A percentile compares a stretch with the other conserved stretches of the same genome.
These are phyloP conservation scores for Monilinia fructicola DNA, from an alignment of 2,329 filamentous ascomycete genomes.

Conservation along the genomic window DNA sequence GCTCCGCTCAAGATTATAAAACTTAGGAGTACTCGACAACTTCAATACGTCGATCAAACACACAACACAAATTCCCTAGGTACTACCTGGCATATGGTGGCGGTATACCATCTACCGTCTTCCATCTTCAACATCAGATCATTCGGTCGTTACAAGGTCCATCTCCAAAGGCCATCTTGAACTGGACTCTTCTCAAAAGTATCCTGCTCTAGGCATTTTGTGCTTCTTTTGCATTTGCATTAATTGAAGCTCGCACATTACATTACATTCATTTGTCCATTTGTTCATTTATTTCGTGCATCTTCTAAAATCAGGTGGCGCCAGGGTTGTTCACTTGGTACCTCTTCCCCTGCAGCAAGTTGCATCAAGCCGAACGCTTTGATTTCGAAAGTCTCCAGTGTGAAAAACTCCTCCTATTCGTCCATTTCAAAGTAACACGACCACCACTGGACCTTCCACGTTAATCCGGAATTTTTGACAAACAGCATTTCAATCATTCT, in stretches of 20 bases:
- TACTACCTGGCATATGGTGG: neutral
- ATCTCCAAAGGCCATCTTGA: neutral
- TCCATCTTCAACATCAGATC: neutral
- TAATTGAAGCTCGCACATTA: neutral
- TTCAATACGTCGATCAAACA: neutral
- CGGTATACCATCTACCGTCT: neutral
- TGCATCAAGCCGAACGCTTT: constrained; percentile 4
- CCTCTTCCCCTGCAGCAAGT: constrained; percentile 9
- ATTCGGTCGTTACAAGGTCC: neutral
- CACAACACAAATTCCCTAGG: neutral
- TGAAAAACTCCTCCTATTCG: neutral
- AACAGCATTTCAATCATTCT: neutral
- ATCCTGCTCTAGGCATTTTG: neutral
- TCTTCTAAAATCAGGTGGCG: constrained; percentile 10
- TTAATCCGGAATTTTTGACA: too few relatives aligned
- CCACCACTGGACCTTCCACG: too few relatives aligned
- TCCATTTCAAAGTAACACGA: neutral
- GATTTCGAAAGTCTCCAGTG: neutral
- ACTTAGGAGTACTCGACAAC: neutral
- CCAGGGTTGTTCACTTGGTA: neutral
- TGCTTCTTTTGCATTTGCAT: neutral
- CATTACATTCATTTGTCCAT: neutral
- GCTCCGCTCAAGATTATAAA: too few relatives aligned
- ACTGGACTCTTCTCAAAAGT: neutral
- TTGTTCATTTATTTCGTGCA: neutral